Base-by-base conservation (phyloP, 148 eudicot species). In the Limonium bicolor region DNA sequence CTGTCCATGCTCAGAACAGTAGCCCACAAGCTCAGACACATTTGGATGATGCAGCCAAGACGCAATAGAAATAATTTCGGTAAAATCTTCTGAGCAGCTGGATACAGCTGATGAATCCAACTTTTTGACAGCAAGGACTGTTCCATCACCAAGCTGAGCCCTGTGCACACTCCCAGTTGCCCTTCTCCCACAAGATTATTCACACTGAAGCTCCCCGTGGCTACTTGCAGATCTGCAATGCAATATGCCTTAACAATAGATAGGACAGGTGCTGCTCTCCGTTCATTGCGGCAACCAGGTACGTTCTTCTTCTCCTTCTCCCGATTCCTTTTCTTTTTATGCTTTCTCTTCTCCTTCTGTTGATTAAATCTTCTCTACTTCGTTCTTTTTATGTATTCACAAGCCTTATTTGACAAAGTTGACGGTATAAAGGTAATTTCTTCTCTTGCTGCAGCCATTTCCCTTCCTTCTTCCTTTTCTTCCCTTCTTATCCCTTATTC, bases 41-140 rank as follows among this genome's bases (percentile, higher is more conserved):
- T 52, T 52, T 15, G 56, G 33, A 52, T 52, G 56, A 27, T 41
- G 46, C 13, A 52, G 6, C 5, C 35, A 32, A 22, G 41, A 40
- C 22, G 30, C 15, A 39, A 20, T 52, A 21, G 30, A 31, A 3
- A 52, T 37, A n/a, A 52, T 25, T 31, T 52, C 56, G 6, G 41
- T 52, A 21, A 52, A 52, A 60, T 84, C 82, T 61, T 69, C 88
- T 13, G 72, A 52, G 39, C 65, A 59, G 53, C 50, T 71, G 38
- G 77, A 51, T 38, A 90, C 44, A 27, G 66, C 74, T 30, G 94
- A 68, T 8, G 88, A 60, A 41, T 78, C 77, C 52, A 90, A 69
- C 66, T 90, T 90, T 66, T 84, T 90, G 50, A 90, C 95, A 20
- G 99, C 99, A 45, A 90, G 73, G 61, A 81, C 97, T 95, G 75